Evolutionary conservation across 2,329 filamentous ascomycete species (phyloP).

Genomic region (Cryphonectria naterciae): DNA sequence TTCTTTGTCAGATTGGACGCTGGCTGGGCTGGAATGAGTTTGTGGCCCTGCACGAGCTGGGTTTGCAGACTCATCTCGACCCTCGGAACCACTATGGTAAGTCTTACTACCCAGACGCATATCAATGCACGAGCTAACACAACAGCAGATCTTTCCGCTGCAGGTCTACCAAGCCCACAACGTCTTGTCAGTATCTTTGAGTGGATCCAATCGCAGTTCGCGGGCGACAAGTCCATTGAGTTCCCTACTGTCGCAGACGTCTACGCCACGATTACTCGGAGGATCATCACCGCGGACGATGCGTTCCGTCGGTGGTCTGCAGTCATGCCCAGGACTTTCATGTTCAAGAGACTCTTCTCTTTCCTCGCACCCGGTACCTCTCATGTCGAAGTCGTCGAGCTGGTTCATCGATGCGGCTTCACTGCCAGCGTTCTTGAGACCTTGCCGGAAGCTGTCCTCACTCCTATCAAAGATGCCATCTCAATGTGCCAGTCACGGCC

Average conservation of each 20-base stretch:
- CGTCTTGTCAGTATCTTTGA: slow-evolving; percentile 47
- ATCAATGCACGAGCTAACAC: slow-evolving; percentile 13
- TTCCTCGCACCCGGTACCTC: slow-evolving; percentile 56
- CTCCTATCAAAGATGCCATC: slow-evolving; percentile 81
- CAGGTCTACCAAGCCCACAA: slow-evolving; percentile 37
- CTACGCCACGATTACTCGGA: slow-evolving; percentile 45
- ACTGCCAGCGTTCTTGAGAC: slow-evolving; percentile 73
- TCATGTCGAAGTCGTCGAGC: slow-evolving; percentile 69
- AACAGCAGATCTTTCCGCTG: slow-evolving; percentile 35
- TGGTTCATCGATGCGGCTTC: slow-evolving; percentile 73
- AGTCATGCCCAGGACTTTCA: slow-evolving; percentile 68
- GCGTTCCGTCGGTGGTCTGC: slow-evolving; percentile 48
- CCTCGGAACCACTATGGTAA: slow-evolving; percentile 46
- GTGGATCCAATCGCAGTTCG: slow-evolving; percentile 57
- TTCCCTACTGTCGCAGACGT: slow-evolving; percentile 52
- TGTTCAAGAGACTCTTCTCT: slow-evolving; percentile 70
- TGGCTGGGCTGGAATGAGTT: slow-evolving; percentile 77
- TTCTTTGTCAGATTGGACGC: slow-evolving; percentile 77
- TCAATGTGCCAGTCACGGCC: slow-evolving; percentile 83
- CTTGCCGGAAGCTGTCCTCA: slow-evolving; percentile 81
- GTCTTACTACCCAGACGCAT: slow-evolving; percentile 23
- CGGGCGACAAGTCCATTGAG: slow-evolving; percentile 40
- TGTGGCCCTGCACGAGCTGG: slow-evolving; percentile 53
- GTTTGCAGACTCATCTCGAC: slow-evolving; percentile 54
- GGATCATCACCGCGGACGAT: slow-evolving; percentile 41